Evolutionary conservation across 163 green algal species (phyloP).

Genomic region (Botryococcus braunii): DNA sequence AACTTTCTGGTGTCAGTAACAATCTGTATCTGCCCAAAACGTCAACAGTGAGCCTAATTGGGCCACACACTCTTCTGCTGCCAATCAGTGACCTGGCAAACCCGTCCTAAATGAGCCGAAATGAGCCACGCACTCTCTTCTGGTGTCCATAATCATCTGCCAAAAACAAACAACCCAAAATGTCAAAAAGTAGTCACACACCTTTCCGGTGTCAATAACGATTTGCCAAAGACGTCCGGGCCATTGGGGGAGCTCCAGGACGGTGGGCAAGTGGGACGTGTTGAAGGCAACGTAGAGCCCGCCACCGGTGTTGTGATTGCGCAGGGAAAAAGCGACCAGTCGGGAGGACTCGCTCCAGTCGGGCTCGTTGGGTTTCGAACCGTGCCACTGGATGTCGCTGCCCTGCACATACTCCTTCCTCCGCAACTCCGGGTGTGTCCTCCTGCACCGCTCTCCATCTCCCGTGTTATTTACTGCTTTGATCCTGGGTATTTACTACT

Average conservation of each 20-base stretch:
- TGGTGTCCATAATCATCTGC: no score
- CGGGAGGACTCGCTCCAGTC: constrained; percentile 73
- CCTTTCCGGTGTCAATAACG: constrained; percentile 62
- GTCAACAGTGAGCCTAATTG: no score
- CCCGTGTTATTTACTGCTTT: no score
- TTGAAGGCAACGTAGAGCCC: constrained; percentile 83
- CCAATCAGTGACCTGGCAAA: no score
- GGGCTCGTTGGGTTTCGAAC: constrained; percentile 41
- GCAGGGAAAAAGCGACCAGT: constrained; percentile 71
- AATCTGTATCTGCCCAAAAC: no score
- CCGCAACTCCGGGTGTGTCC: constrained; percentile 44
- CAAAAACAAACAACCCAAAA: no score
- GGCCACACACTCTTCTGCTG: no score
- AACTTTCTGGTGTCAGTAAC: no score
- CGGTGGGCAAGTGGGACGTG: constrained; percentile 42
- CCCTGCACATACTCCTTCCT: constrained; percentile 48
- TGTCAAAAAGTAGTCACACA: constrained; percentile 1
- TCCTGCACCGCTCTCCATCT: constrained; percentile 13
- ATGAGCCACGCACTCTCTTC: no score
- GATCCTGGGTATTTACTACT: no score
- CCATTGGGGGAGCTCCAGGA: constrained; percentile 61
- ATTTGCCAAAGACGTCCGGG: constrained; percentile 52
- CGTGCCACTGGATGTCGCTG: constrained; percentile 72
- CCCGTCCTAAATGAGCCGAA: no score
- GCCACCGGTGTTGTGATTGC: constrained; percentile 22